Conservation (phyloP, 2,329 filamentous ascomycete genomes). For the Calonectria ilicicola region DNA sequence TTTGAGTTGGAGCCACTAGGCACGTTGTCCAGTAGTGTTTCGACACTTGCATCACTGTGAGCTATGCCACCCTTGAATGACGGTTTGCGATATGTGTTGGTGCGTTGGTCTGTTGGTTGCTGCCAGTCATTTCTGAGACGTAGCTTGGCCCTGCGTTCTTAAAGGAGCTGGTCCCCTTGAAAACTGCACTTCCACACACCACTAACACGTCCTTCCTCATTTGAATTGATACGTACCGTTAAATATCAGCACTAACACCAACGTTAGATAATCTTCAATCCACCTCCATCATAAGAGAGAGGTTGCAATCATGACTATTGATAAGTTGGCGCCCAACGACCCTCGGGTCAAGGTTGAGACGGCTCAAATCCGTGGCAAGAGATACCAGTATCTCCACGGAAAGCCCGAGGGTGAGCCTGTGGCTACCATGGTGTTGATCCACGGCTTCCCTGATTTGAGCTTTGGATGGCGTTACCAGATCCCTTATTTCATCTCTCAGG, state of each 20-base stretch:
- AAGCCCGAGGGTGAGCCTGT: conserved; percentile 58
- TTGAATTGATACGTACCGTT: not conserved
- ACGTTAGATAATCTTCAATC: not conserved
- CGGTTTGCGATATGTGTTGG: not conserved
- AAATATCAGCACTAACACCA: not conserved
- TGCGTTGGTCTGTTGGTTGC: not conserved
- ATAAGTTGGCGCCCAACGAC: conserved; percentile 76
- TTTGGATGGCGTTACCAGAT: conserved; percentile 94
- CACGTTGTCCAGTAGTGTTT: conserved; percentile 1
- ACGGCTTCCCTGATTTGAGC: conserved; percentile 86
- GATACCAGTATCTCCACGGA: conserved; percentile 74
- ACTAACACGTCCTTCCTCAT: not conserved
- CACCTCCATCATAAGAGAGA: not conserved
- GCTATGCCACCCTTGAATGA: not conserved
- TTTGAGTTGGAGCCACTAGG: not conserved
- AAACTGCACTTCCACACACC: not conserved
- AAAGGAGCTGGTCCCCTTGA: not conserved
- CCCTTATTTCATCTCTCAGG: conserved; percentile 77
- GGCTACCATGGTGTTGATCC: conserved; percentile 68
- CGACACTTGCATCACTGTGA: not conserved
- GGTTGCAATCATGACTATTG: conserved; percentile 58
- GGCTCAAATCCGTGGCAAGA: conserved; percentile 74
- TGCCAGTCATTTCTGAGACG: not conserved
- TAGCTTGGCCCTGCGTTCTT: not conserved
- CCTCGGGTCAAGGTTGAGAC: conserved; percentile 73